Percentiles rank a stretch among this genome's conserved stretches.
Evolutionary conservation across 805 yeast genomes (phyloP).

Genomic region (Maudiozyma bulderi): DNA sequence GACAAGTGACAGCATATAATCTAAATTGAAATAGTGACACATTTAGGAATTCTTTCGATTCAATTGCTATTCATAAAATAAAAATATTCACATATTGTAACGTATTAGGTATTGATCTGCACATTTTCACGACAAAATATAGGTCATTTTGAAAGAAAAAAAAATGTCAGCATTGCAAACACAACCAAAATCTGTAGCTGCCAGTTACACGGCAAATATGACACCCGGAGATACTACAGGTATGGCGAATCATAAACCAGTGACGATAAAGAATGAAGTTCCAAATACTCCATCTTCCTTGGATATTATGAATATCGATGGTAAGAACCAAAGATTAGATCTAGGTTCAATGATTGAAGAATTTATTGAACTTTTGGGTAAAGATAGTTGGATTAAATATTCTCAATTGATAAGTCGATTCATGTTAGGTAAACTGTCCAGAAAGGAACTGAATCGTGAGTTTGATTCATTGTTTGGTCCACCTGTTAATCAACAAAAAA

Average conservation of each 20-base stretch:
- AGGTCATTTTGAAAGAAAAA: too few relatives aligned
- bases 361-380: constrained; percentile 64
- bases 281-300: neutral
- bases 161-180: neutral
- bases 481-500: neutral
- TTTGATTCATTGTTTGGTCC: constrained; percentile 42
- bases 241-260: neutral
- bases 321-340: constrained; percentile 36
- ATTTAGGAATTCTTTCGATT: too few relatives aligned
- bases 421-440: constrained; percentile 67
- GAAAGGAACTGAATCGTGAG: constrained; percentile 57
- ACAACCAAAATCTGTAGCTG: neutral
- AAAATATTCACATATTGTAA: too few relatives aligned
- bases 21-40: too few relatives aligned
- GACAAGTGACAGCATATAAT: too few relatives aligned
- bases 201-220: neutral
- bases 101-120: too few relatives aligned
- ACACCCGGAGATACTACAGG: neutral
- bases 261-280: neutral
- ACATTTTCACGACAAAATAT: too few relatives aligned
- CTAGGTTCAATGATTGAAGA: constrained; percentile 61
- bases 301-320: neutral
- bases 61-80: too few relatives aligned
- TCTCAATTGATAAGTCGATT: constrained; percentile 71
- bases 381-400: constrained; percentile 70